phyloP scores from a whole-genome alignment of 192 early-diverging fungal genomes.

The Backusella tuberculispora region DNA sequence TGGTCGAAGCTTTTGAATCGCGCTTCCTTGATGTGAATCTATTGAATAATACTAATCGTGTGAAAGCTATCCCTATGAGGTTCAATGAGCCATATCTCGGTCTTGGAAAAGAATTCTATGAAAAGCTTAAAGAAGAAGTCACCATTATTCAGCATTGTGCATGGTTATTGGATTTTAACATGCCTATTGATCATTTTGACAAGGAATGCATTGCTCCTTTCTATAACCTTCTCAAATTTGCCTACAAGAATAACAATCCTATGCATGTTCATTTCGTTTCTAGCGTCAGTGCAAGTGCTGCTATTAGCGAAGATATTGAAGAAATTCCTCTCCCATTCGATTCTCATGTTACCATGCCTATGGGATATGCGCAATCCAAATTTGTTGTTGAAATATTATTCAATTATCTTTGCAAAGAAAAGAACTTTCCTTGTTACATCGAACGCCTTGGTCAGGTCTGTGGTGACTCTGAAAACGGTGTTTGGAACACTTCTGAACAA shows the following conservation, averaged over 20 bases:
- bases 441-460: constrained; percentile 40
- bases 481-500: constrained; percentile 38
- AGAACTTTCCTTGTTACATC: constrained; percentile 31
- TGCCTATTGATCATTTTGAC: constrained; percentile 38
- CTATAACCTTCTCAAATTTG: constrained; percentile 33
- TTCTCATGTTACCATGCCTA: constrained; percentile 30
- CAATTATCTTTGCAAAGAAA: constrained; percentile 23
- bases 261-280: constrained; percentile 40
- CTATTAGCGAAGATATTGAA: neutral
- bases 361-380: constrained; percentile 41
- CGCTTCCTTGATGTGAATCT: constrained; percentile 24
- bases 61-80: constrained; percentile 29
- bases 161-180: constrained; percentile 44
- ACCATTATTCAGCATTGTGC: constrained; percentile 38
- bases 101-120: constrained; percentile 23
- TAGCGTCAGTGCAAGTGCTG: constrained; percentile 37
- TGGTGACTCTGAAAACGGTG: constrained; percentile 33
- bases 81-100: constrained; percentile 34
- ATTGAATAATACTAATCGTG: constrained; percentile 1
- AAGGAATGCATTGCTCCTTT: constrained; percentile 34
- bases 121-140: constrained; percentile 26
- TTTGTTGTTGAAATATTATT: constrained; percentile 37
- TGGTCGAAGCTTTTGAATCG: constrained; percentile 25
- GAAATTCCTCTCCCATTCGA: constrained; percentile 29
- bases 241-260: constrained; percentile 15